These are phyloP conservation scores for Coniochaeta prunicola DNA, from an alignment of 2,329 filamentous ascomycete genomes.

Conservation along the genomic window DNA sequence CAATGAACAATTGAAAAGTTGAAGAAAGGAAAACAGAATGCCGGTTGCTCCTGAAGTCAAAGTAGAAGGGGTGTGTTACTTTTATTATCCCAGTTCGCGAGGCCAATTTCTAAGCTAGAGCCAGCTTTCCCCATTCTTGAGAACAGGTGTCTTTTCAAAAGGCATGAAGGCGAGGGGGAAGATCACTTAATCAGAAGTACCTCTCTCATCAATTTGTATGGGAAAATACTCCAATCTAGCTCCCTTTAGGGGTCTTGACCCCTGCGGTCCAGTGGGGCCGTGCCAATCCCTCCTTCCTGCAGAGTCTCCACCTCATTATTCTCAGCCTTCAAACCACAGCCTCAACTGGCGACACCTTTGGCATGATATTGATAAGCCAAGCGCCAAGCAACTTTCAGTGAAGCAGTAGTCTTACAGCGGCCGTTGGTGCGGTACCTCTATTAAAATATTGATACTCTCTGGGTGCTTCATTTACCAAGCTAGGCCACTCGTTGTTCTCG, in stretches of 20 bases:
- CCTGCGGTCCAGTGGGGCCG: neutral
- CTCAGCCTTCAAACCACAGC: neutral
- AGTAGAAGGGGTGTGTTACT: neutral
- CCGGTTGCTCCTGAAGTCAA: neutral
- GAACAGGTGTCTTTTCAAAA: slow-evolving; percentile 5
- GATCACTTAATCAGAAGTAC: neutral
- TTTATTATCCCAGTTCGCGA: neutral
- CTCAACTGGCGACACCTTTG: neutral
- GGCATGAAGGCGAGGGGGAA: neutral
- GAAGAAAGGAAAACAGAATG: neutral
- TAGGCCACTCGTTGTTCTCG: neutral
- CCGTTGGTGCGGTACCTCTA: neutral
- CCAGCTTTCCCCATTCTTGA: neutral
- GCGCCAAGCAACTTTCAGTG: neutral
- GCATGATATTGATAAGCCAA: neutral
- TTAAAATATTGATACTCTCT: too few species aligned
- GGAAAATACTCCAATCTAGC: neutral
- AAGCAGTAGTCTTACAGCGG: neutral
- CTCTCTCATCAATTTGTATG: neutral
- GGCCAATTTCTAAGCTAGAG: slow-evolving; percentile 2
- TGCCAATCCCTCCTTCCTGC: neutral
- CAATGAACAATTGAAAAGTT: neutral
- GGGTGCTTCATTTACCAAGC: too few species aligned
- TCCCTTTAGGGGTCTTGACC: neutral
- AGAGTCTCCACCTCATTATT: neutral